Evolutionary conservation across 1,284 basidiomycete genomes (phyloP), one percentile per base, ranked within the genome.

Genomic region (Austroboletus rostrupii): DNA sequence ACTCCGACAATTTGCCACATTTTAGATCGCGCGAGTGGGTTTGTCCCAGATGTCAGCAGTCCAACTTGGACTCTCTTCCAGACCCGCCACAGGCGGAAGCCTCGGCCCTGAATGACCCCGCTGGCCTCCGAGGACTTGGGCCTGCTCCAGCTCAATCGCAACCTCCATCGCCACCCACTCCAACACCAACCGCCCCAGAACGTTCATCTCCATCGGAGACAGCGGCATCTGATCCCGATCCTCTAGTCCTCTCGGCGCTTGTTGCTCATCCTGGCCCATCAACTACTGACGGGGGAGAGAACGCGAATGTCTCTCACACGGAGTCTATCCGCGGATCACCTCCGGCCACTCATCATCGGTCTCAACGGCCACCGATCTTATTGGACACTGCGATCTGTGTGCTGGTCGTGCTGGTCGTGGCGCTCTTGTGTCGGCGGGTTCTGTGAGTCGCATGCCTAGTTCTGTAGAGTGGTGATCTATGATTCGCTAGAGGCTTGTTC

Each of bases 1-100:
- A 17, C 45, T 41, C 49, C 53, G 45, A 57, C 54, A 50, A 46
- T 54, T 49, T 60, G 49, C 52, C 50, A 52, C 42, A 49, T 38
- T 55, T 17, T 55, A 92, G 90, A 57, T 94, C 91, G 33, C 79
- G 83, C 54, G 80, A 85, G 47, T 95, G 92, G 92, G 70, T 73
- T 36, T 95, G 92, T 59, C 83, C 88, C 3, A 80, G 80, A 45
- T 94, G 92, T 66, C 73, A 81, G 44, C 75, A 80, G 55, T 65
- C 76, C 35, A 93, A 92, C 68, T 56, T 81, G 42, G 79, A 84
- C 43, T 75, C 84, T 39, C 77, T 94, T 45, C 86, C 86, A 13
- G 86, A 90, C 67, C 81, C 80, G n/a, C 46, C 53, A 47, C 62
- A 54, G 31, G 50, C 53, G 35, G 47, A 49, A 43, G 32, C 40